Percentiles rank a stretch among this genome's conserved stretches.
These are phyloP conservation scores for Plasmodium blacklocki DNA, from an alignment of 169 alveolate species.

Conservation along the genomic window DNA sequence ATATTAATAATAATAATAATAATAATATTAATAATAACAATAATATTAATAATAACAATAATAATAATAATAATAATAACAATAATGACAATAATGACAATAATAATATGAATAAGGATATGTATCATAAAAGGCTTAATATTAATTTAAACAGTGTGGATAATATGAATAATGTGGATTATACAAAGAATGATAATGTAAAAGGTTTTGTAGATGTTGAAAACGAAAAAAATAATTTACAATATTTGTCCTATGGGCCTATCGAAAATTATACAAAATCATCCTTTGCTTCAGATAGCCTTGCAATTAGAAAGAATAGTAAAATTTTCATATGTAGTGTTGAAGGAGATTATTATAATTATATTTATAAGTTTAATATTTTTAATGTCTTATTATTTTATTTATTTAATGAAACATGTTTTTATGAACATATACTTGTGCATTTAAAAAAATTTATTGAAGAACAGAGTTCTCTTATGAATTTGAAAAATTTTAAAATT, in stretches of 20 bases:
- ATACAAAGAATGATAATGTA: too few relatives aligned
- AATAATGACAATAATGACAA: neutral
- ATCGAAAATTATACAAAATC: neutral
- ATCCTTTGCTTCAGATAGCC: neutral
- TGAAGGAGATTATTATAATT: slow-evolving; percentile 48
- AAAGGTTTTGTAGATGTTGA: neutral
- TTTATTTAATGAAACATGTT: slow-evolving; percentile 23
- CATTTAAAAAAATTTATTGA: slow-evolving; percentile 22
- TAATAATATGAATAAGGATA: neutral
- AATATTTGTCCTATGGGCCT: neutral
- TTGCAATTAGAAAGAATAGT: slow-evolving; percentile 25
- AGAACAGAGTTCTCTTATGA: slow-evolving; percentile 16
- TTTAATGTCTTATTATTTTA: slow-evolving; percentile 26
- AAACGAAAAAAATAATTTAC: neutral
- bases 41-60: neutral
- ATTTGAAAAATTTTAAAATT: slow-evolving; percentile 24
- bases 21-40: neutral
- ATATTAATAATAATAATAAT: neutral
- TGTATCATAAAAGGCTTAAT: neutral
- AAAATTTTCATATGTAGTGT: slow-evolving; percentile 64
- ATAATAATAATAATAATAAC: neutral
- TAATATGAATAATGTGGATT: neutral
- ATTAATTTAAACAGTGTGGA: neutral
- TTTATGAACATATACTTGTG: slow-evolving; percentile 16
- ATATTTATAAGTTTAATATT: slow-evolving; percentile 19